Evolutionary conservation across 768 basidiomycete species (phyloP), one percentile per base, ranked within the genome.

Genomic region (Candolleomyces eurysporus): DNA sequence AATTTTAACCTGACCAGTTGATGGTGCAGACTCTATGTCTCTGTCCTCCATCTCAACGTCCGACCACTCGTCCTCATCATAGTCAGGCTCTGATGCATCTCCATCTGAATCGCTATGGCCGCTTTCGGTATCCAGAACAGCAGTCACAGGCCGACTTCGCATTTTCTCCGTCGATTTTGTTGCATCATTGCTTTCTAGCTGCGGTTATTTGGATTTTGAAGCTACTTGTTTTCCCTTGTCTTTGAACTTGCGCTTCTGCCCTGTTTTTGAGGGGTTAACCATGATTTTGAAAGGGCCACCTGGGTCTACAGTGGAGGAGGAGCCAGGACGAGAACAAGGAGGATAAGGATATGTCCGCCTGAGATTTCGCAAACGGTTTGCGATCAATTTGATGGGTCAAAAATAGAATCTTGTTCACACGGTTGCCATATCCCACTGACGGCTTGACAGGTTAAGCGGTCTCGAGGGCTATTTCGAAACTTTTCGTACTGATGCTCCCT

Each of bases 121-220:
- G 63, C 67, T 62, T 61, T 61, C 5, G 31, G 59, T 30, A 19
- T 26, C 36, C 46, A 48, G 39, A 42, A 72, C 67, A 39, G 67
- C 73, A 43, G 88, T 89, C 2, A 90, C 80, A 14, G 88, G 88
- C 45, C 74, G 76, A 66, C 82, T 84, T n/a, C n/a, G n/a, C n/a
- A n/a, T n/a, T n/a, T n/a, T n/a, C n/a, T n/a, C n/a, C n/a, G n/a
- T 26, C 26, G 26, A 26, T 36, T 26, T 26, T 26, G 36, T 5
- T 3, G 8, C 5, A 36, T 5, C 36, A 11, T 36, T 36, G 67
- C 65, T 79, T 76, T 55, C 54, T 62, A 40, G 72, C 60, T 49
- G 76, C 81, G 5, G 80, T 61, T 63, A 81, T 82, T 1, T 71
- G 68, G 70, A 85, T 88, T 75, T n/a, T n/a, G n/a, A n/a, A n/a